phyloP scores from a whole-genome alignment of 768 basidiomycete species.

The Clavaria fumosa region DNA sequence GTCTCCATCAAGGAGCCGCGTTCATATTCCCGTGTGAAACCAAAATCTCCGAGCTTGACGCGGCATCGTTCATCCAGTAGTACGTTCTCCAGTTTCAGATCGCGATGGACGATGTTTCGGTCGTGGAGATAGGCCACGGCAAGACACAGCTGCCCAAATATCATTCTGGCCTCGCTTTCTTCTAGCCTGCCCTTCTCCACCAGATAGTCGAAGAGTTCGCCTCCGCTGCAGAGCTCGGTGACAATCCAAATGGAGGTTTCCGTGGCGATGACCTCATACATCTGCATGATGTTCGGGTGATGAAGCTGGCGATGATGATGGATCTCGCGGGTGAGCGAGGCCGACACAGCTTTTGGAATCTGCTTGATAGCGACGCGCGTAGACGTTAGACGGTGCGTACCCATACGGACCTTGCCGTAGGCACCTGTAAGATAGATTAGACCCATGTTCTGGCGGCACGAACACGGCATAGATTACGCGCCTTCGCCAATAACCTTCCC shows the following conservation, averaged over 20 bases:
- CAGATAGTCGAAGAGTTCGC: slow-evolving; percentile 96
- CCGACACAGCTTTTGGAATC: slow-evolving; percentile 86
- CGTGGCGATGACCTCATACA: slow-evolving; percentile 96
- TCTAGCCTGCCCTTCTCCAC: slow-evolving; percentile 82
- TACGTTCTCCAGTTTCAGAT: slow-evolving; percentile 93
- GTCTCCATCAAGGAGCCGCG: slow-evolving; percentile 70
- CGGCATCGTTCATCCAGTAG: slow-evolving; percentile 80
- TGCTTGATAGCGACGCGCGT: slow-evolving; percentile 95
- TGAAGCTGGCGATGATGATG: slow-evolving; percentile 96
- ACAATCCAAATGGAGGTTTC: slow-evolving; percentile 95
- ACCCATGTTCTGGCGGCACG: not conserved
- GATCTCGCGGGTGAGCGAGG: slow-evolving; percentile 88
- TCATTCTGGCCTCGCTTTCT: slow-evolving; percentile 66
- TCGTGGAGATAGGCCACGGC: slow-evolving; percentile 88
- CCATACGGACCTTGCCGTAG: slow-evolving; percentile 91
- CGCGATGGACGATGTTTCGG: slow-evolving; percentile 89
- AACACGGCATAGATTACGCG: slow-evolving; percentile 20
- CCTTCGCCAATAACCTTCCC: slow-evolving; percentile 94
- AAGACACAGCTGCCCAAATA: slow-evolving; percentile 95
- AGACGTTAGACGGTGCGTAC: slow-evolving; percentile 83
- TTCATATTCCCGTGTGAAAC: slow-evolving; percentile 88
- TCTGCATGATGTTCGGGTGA: slow-evolving; percentile 88
- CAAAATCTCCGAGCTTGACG: slow-evolving; percentile 90
- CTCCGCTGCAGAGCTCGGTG: slow-evolving; percentile 91
- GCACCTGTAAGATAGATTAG: slow-evolving; percentile 39